A percentile compares a stretch with the other conserved stretches of the same genome.
These are phyloP conservation scores for Cryptomeria japonica DNA, from an alignment of 75 land plant species.

Conservation along the genomic window DNA sequence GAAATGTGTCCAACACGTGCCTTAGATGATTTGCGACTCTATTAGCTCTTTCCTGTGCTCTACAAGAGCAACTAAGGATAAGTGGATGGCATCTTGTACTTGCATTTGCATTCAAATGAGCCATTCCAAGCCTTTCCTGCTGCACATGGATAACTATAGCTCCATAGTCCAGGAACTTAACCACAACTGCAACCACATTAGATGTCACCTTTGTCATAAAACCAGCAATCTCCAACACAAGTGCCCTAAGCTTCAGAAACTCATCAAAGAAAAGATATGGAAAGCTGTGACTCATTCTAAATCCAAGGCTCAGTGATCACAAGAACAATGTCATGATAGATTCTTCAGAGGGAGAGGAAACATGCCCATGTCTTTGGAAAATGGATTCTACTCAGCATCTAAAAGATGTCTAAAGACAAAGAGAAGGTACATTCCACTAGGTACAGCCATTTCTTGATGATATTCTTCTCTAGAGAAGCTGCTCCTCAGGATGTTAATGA, in stretches of 20 bases:
- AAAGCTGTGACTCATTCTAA: neutral
- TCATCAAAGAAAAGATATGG: too few relatives aligned
- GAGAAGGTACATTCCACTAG: too few relatives aligned
- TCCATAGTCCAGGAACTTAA: neutral
- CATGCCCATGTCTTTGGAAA: neutral
- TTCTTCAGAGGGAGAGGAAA: neutral
- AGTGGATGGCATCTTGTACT: neutral
- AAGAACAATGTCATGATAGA: neutral
- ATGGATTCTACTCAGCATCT: neutral
- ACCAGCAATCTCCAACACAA: neutral
- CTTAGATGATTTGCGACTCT: neutral
- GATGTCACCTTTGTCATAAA: neutral
- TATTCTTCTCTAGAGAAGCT: too few relatives aligned
- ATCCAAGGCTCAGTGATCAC: neutral
- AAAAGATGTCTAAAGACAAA: neutral
- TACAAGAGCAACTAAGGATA: neutral
- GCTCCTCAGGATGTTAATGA: too few relatives aligned
- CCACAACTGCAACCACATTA: neutral
- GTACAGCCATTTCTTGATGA: too few relatives aligned
- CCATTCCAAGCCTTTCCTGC: neutral
- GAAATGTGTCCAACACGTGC: neutral
- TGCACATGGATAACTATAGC: neutral
- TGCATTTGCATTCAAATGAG: neutral
- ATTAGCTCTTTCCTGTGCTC: too few relatives aligned
- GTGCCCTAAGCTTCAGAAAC: neutral